Percentiles rank a stretch among this genome's conserved stretches.
These are phyloP conservation scores for Fomitopsis betulina DNA, from an alignment of 1,284 basidiomycete species.

Conservation along the genomic window DNA sequence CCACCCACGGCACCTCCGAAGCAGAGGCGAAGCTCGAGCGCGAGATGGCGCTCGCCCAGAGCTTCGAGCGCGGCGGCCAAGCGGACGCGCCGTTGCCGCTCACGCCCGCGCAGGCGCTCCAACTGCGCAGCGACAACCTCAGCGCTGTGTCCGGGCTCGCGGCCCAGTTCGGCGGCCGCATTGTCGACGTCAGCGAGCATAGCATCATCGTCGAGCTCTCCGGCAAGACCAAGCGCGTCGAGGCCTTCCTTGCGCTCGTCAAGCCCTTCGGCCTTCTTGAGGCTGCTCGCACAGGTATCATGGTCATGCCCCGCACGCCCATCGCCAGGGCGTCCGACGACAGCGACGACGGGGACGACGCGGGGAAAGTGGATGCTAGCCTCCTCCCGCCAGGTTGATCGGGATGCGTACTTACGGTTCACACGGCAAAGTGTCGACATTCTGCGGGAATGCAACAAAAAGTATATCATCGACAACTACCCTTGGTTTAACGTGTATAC, in stretches of 20 bases:
- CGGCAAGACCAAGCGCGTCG: conserved; percentile 88
- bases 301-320: conserved; percentile 96
- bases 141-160: conserved; percentile 84
- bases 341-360: conserved; percentile 44
- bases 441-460: not conserved
- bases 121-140: conserved; percentile 88
- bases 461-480: conserved; percentile 2
- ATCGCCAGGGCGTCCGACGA: conserved; percentile 68
- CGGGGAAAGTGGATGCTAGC: conserved; percentile 72
- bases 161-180: conserved; percentile 86
- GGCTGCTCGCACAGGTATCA: conserved; percentile 71
- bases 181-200: conserved; percentile 94
- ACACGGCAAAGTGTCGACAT: not conserved
- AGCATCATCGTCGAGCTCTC: conserved; percentile 94
- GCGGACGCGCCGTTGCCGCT: conserved; percentile 26
- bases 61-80: conserved; percentile 58
- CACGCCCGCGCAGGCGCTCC: conserved; percentile 76
- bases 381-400: conserved; percentile 85
- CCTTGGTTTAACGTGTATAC: not conserved
- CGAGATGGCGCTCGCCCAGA: conserved; percentile 66
- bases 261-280: conserved; percentile 96
- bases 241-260: conserved; percentile 90
- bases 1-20: conserved; percentile 13
- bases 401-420: not conserved
- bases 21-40: conserved; percentile 54